Conservation (phyloP, 371 early-diverging fungal species). For the Apophysomyces variabilis region DNA sequence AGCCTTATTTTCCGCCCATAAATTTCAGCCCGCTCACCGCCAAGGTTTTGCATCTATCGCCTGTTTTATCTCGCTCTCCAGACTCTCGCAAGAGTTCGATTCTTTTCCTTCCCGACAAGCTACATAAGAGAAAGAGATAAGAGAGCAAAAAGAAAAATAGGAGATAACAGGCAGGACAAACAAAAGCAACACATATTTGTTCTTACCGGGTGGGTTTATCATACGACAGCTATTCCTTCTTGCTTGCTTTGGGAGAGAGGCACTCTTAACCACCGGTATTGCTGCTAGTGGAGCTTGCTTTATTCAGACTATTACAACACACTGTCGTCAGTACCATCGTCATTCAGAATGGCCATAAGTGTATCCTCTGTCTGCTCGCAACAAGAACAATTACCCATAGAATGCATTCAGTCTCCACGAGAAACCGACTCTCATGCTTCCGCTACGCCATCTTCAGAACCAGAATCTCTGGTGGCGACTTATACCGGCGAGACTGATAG, state of each 20-base stretch:
- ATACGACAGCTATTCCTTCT: neutral
- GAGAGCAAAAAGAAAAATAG: neutral
- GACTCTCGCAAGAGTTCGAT: no score
- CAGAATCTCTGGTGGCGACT: neutral
- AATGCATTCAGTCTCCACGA: neutral
- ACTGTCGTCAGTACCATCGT: constrained; percentile 30
- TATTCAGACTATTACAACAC: neutral
- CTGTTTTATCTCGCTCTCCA: no score
- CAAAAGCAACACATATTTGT: neutral
- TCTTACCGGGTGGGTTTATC: no score
- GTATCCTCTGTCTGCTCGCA: constrained; percentile 5
- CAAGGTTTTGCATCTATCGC: no score
- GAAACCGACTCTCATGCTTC: constrained; percentile 11
- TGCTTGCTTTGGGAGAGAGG: neutral
- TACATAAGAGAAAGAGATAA: neutral
- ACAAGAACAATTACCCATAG: constrained; percentile 9
- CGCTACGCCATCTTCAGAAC: constrained; percentile 9
- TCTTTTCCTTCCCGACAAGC: no score
- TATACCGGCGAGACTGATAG: neutral
- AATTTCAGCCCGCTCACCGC: no score
- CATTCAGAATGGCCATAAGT: constrained; percentile 57
- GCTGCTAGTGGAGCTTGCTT: constrained; percentile 1
- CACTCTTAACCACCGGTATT: neutral
- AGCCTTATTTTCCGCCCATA: no score
- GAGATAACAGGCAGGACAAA: neutral